Evolutionary conservation across 306 rosid genomes (phyloP).

Genomic region (Castanea sativa): DNA sequence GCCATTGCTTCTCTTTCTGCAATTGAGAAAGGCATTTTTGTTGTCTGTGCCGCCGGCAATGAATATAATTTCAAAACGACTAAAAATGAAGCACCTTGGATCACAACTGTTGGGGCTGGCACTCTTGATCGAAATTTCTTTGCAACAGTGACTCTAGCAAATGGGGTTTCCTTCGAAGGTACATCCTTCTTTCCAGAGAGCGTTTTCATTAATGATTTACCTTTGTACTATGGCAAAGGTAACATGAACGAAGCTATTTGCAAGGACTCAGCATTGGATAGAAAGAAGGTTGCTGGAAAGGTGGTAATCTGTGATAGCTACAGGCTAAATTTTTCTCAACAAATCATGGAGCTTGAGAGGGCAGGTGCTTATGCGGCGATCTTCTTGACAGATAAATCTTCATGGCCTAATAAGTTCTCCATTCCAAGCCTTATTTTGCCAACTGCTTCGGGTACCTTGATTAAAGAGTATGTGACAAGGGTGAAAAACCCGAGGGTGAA

Average conservation of each 20-base stretch:
- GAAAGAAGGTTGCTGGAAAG: constrained; percentile 7
- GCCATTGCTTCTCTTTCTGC: constrained; percentile 14
- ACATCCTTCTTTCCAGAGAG: not conserved
- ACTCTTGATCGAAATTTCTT: not conserved
- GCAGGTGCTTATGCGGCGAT: constrained; percentile 3
- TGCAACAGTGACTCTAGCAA: not conserved
- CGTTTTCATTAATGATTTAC: not conserved
- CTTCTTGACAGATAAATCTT: not conserved
- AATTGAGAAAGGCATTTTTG: not conserved
- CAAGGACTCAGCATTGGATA: not conserved
- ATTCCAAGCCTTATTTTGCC: not conserved
- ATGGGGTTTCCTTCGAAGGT: not conserved
- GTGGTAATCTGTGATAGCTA: not conserved
- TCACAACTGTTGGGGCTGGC: constrained; percentile 14
- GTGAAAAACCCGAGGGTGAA: not conserved
- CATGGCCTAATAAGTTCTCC: not conserved
- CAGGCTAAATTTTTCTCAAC: not conserved
- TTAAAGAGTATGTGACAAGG: not conserved
- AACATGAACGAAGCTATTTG: not conserved
- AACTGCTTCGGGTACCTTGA: not conserved
- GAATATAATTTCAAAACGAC: not conserved
- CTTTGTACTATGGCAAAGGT: constrained; percentile 7
- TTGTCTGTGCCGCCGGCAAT: constrained; percentile 9
- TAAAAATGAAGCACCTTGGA: constrained; percentile 18
- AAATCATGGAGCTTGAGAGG: not conserved